Evolutionary conservation across 2,329 filamentous ascomycete species (phyloP).

Genomic region (Mariannaea sp.): DNA sequence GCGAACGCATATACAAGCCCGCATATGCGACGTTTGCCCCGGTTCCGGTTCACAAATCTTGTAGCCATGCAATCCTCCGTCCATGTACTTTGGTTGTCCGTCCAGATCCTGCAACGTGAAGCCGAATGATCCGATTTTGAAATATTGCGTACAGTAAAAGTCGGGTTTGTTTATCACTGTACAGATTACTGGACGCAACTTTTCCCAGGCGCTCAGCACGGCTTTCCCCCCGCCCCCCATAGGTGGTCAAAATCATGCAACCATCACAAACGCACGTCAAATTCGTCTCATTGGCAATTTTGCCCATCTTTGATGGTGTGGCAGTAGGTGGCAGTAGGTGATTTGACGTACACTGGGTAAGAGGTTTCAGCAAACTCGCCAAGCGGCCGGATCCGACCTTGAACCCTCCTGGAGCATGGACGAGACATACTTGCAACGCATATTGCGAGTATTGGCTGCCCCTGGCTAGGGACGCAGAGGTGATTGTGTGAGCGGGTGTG

Average conservation of each 20-base stretch:
- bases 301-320: not conserved
- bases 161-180: no score
- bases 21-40: not conserved
- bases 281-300: not conserved
- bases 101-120: not conserved
- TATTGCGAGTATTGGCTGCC: not conserved
- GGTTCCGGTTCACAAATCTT: no score
- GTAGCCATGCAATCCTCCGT: not conserved
- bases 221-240: no score
- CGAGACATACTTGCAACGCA: no score
- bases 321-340: not conserved
- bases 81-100: not conserved
- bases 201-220: no score
- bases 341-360: not conserved
- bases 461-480: no score
- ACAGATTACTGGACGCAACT: no score
- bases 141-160: no score
- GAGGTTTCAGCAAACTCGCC: no score
- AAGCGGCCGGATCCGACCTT: slow-evolving; percentile 7
- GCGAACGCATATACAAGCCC: not conserved
- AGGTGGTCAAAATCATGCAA: not conserved
- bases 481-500: no score
- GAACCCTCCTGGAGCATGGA: not conserved
- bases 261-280: not conserved
- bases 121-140: slow-evolving; percentile 10